phyloP scores from a whole-genome alignment of 208 protist species.

The Wallacemonas sp. region DNA sequence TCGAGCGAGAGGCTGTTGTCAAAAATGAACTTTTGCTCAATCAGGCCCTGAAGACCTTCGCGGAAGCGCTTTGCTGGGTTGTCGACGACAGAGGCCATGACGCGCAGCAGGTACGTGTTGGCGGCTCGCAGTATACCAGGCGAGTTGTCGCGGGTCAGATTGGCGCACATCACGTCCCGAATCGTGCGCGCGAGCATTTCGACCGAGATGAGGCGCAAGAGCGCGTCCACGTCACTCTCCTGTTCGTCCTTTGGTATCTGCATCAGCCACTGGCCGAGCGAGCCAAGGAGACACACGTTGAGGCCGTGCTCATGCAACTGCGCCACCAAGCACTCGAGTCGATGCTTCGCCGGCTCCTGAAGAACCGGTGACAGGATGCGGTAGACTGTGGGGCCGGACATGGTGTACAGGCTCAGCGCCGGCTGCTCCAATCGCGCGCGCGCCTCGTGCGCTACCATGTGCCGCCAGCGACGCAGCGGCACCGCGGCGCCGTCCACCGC shows the following conservation, averaged over 20 bases:
- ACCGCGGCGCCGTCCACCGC: slow-evolving; percentile 2
- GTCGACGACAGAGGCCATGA: slow-evolving; percentile 41
- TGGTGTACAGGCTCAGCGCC: slow-evolving; percentile 24
- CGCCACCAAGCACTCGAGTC: slow-evolving; percentile 36
- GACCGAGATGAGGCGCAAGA: slow-evolving; percentile 33
- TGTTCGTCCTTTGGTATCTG: slow-evolving; percentile 31
- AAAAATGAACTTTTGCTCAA: slow-evolving; percentile 42
- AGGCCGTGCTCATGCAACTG: slow-evolving; percentile 40
- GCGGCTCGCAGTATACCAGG: slow-evolving; percentile 20
- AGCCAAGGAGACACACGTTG: slow-evolving; percentile 47
- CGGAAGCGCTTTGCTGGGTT: slow-evolving; percentile 27
- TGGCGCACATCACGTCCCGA: slow-evolving; percentile 33
- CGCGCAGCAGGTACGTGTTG: slow-evolving; percentile 44
- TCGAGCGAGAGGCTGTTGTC: slow-evolving; percentile 18
- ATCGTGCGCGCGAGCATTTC: slow-evolving; percentile 58
- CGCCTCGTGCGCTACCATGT: slow-evolving; percentile 36
- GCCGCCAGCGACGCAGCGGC: slow-evolving; percentile 45
- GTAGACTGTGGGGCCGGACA: slow-evolving; percentile 11
- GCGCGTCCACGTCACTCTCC: slow-evolving; percentile 27
- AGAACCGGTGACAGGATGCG: slow-evolving; percentile 30
- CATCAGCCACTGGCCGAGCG: slow-evolving; percentile 32
- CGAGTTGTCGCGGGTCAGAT: slow-evolving; percentile 27
- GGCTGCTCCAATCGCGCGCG: slow-evolving; percentile 16
- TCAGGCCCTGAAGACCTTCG: slow-evolving; percentile 32
- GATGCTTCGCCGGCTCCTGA: slow-evolving; percentile 25